These are phyloP conservation scores for Diaporthe destruens DNA, from an alignment of 2,329 filamentous ascomycete species.

Conservation along the genomic window DNA sequence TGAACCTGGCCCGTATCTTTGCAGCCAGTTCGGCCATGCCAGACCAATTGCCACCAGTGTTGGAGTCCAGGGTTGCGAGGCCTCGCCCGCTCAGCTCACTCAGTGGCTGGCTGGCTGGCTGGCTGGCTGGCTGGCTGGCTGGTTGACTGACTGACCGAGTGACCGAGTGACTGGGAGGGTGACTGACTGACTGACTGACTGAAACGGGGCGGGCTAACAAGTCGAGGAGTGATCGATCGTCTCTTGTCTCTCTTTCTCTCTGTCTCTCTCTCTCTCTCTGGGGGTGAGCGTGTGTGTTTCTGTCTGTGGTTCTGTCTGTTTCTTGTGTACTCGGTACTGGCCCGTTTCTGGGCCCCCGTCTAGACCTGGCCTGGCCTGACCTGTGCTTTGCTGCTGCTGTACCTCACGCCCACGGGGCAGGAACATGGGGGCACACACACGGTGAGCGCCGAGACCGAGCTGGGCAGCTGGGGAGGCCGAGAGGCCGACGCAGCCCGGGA, in stretches of 20 bases:
- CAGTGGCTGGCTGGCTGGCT: not conserved
- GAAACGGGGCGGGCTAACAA: not conserved
- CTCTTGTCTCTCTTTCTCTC: not conserved
- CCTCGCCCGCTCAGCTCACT: conserved; percentile 1
- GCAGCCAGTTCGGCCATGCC: conserved; percentile 61
- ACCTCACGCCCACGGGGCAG: not conserved
- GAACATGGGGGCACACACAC: conserved; percentile 7
- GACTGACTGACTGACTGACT: not conserved
- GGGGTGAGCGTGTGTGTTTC: not conserved
- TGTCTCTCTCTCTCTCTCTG: not conserved
- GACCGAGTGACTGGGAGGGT: not conserved
- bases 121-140: not conserved
- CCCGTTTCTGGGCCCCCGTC: not conserved
- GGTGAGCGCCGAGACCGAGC: conserved; percentile 25
- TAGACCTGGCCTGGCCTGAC: not conserved
- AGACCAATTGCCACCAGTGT: conserved; percentile 10
- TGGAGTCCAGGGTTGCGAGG: conserved; percentile 3
- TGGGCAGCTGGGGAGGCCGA: conserved; percentile 25
- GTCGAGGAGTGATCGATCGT: not conserved
- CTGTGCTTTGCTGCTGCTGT: conserved; percentile 14
- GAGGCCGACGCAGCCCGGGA: conserved; percentile 18
- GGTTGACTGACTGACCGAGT: not conserved
- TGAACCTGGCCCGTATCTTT: conserved; percentile 61
- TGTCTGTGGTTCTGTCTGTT: not conserved
- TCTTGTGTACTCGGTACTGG: conserved; percentile 10